Conservation (phyloP, 768 basidiomycete genomes). For the Leccinum obscurum region DNA sequence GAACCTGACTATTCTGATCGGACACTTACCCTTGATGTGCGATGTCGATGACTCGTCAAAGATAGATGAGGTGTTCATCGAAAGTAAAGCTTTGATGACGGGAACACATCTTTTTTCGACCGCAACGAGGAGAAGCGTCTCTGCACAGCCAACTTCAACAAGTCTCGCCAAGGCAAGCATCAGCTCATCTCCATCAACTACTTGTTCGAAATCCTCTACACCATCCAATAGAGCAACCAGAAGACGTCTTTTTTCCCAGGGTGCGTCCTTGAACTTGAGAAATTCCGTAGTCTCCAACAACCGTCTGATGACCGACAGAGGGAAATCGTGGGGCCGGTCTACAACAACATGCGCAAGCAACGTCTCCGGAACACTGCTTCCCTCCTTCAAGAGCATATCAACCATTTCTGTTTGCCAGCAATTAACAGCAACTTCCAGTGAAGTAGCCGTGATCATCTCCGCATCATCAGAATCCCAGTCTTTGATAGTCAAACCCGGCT, state of each 20-base stretch:
- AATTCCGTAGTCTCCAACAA: neutral
- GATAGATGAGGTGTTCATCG: neutral
- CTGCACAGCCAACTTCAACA: neutral
- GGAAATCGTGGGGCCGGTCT: neutral
- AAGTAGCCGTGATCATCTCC: neutral
- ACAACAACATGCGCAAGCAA: neutral
- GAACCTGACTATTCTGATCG: neutral
- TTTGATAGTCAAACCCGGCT: neutral
- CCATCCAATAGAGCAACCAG: neutral
- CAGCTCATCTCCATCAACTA: neutral
- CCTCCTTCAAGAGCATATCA: slow-evolving; percentile 1
- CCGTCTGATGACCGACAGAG: too few relatives aligned
- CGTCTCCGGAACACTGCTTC: neutral
- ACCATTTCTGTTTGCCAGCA: neutral
- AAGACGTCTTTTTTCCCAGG: neutral
- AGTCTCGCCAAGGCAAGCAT: neutral
- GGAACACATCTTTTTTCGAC: neutral
- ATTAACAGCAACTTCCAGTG: slow-evolving; percentile 1
- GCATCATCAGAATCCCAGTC: neutral
- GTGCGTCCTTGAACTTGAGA: neutral
- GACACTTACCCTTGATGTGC: neutral
- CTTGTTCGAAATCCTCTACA: neutral
- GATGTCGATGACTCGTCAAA: neutral
- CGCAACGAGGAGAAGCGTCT: neutral
- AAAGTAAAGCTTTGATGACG: slow-evolving; percentile 6